These are phyloP conservation scores for Xylaria scruposa DNA, from an alignment of 495 filamentous ascomycete genomes.

Conservation along the genomic window DNA sequence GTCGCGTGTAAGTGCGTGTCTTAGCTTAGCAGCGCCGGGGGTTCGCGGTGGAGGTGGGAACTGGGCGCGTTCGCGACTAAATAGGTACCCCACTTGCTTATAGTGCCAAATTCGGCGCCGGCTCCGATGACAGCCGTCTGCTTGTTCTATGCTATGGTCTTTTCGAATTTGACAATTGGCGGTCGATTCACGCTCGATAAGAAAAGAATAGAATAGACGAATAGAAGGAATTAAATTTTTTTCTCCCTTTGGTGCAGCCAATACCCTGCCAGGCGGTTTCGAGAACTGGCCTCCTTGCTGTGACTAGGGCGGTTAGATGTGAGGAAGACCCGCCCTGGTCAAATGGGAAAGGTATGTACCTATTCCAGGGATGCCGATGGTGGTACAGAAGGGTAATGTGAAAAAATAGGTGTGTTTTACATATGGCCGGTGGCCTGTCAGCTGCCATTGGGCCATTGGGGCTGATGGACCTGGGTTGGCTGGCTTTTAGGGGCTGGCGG, in stretches of 20 bases:
- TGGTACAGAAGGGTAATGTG: background rate
- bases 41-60: conserved; percentile 23
- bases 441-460: conserved; percentile 1
- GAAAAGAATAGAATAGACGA: background rate
- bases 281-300: conserved; percentile 19
- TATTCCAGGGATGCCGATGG: background rate
- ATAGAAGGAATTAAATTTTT: background rate
- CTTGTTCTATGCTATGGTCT: too few species aligned
- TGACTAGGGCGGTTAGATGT: conserved; percentile 12
- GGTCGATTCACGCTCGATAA: background rate
- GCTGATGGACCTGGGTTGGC: background rate
- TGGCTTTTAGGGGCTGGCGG: background rate
- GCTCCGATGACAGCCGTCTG: background rate
- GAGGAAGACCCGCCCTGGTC: conserved; percentile 8
- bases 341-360: background rate
- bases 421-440: background rate
- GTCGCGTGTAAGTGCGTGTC: conserved; percentile 32
- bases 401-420: conserved; percentile 6
- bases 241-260: background rate
- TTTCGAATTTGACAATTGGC: background rate
- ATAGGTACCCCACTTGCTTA: conserved; percentile 21
- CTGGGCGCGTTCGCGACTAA: conserved; percentile 29
- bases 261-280: background rate
- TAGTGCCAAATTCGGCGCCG: conserved; percentile 11
- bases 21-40: conserved; percentile 26